Conservation (phyloP, 2,329 filamentous ascomycete species). For the Aspergillus fumigatus region DNA sequence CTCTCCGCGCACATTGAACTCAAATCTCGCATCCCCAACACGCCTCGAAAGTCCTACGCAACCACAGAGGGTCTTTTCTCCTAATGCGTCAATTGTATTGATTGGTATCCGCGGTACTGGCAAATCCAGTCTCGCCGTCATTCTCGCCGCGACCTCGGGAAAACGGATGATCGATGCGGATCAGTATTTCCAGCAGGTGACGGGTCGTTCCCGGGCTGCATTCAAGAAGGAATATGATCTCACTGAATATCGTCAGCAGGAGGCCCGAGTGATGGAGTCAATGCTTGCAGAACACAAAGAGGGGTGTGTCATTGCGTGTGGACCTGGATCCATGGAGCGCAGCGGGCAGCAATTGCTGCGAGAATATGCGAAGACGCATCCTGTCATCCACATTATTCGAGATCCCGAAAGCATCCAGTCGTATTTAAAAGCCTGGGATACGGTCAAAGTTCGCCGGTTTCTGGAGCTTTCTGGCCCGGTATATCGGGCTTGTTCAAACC, state of each 20-base stretch:
- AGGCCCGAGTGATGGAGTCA: slow-evolving; percentile 58
- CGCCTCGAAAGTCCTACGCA: slow-evolving; percentile 23
- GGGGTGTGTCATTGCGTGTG: slow-evolving; percentile 67
- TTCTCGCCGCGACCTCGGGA: slow-evolving; percentile 66
- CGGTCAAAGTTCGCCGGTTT: slow-evolving; percentile 54
- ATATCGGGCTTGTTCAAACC: slow-evolving; percentile 64
- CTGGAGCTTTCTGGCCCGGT: slow-evolving; percentile 49
- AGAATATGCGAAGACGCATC: slow-evolving; percentile 60
- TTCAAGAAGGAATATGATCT: slow-evolving; percentile 62
- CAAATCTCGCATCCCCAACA: slow-evolving; percentile 24
- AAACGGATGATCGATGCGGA: slow-evolving; percentile 67
- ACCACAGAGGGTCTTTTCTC: slow-evolving; percentile 43
- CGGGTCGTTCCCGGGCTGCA: slow-evolving; percentile 56
- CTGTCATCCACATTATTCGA: slow-evolving; percentile 66
- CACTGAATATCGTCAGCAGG: slow-evolving; percentile 58
- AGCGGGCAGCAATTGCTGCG: slow-evolving; percentile 57
- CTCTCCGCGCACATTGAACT: slow-evolving; percentile 24
- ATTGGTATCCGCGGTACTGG: slow-evolving; percentile 70
- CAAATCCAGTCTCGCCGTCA: slow-evolving; percentile 71
- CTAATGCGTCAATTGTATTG: slow-evolving; percentile 66
- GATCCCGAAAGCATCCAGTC: slow-evolving; percentile 61
- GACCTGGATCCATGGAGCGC: slow-evolving; percentile 63
- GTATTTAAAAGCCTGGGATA: slow-evolving; percentile 56
- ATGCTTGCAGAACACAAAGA: slow-evolving; percentile 56
- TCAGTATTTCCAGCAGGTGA: slow-evolving; percentile 60